Conservation (phyloP, 768 basidiomycete species). For the Mycena maculata region DNA sequence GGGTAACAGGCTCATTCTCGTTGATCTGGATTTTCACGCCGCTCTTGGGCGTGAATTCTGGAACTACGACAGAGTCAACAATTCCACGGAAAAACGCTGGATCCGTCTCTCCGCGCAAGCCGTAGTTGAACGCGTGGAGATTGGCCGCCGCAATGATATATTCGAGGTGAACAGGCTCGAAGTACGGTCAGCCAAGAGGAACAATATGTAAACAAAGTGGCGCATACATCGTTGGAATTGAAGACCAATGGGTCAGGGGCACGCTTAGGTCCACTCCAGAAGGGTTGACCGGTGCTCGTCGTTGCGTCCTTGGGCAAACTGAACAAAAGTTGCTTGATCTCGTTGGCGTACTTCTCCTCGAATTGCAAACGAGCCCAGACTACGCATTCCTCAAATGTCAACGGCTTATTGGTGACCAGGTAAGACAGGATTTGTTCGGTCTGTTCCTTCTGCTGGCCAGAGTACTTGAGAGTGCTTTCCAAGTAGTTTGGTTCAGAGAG, state of each 20-base stretch:
- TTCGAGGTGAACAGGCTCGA: slow-evolving; percentile 83
- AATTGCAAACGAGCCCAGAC: slow-evolving; percentile 96
- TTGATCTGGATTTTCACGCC: slow-evolving; percentile 94
- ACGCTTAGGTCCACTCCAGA: slow-evolving; percentile 99
- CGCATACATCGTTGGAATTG: slow-evolving; percentile 84
- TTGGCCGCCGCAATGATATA: slow-evolving; percentile 96
- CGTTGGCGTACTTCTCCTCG: slow-evolving; percentile 92
- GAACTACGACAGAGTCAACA: slow-evolving; percentile 84
- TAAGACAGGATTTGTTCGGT: slow-evolving; percentile 89
- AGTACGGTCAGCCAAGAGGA: slow-evolving; percentile 15
- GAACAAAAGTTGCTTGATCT: slow-evolving; percentile 91
- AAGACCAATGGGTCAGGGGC: slow-evolving; percentile 93
- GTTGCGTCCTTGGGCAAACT: slow-evolving; percentile 95
- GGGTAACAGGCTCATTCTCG: slow-evolving; percentile 89
- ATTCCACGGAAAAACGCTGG: slow-evolving; percentile 84
- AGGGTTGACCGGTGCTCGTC: slow-evolving; percentile 93
- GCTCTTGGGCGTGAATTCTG: slow-evolving; percentile 92
- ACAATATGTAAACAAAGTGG: neutral
- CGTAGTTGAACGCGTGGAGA: slow-evolving; percentile 98
- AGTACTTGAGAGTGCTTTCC: slow-evolving; percentile 90
- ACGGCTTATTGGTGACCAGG: slow-evolving; percentile 91
- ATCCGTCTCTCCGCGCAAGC: slow-evolving; percentile 90
- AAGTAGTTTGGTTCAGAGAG: slow-evolving; percentile 96
- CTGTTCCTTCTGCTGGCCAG: slow-evolving; percentile 91
- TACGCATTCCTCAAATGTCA: slow-evolving; percentile 98